Percentiles rank a stretch among this genome's conserved stretches.
Conservation (phyloP, 2,329 filamentous ascomycete genomes). For the Pseudocercospora macadamiae region DNA sequence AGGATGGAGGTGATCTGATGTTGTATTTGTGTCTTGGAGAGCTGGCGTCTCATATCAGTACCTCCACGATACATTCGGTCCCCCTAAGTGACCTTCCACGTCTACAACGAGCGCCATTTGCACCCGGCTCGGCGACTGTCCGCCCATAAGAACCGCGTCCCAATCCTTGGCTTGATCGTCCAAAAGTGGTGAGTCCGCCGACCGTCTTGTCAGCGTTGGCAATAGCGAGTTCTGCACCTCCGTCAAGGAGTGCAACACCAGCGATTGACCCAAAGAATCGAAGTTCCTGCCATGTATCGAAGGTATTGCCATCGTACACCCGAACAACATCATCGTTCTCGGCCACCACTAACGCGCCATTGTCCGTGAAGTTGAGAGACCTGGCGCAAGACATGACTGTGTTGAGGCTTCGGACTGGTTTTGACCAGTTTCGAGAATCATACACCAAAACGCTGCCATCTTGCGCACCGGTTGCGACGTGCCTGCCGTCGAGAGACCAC, state of each 20-base stretch:
- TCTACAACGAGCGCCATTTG: background rate
- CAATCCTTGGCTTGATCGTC: constrained; percentile 13
- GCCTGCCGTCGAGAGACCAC: constrained; percentile 77
- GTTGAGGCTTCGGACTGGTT: constrained; percentile 58
- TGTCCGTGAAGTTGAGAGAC: constrained; percentile 71
- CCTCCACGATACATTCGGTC: background rate
- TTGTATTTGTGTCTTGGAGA: too few relatives aligned
- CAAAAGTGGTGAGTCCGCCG: constrained; percentile 28
- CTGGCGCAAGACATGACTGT: constrained; percentile 71
- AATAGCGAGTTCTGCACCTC: constrained; percentile 68
- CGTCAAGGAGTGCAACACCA: constrained; percentile 67
- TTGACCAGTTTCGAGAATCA: constrained; percentile 72
- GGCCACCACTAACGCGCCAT: constrained; percentile 70
- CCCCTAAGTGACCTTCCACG: background rate
- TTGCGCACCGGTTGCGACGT: constrained; percentile 76
- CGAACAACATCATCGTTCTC: constrained; percentile 76
- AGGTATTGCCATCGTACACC: constrained; percentile 47
- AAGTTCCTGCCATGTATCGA: constrained; percentile 64
- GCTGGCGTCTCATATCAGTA: background rate
- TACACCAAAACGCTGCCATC: constrained; percentile 74
- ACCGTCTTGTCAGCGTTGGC: constrained; percentile 54
- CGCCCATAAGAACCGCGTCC: constrained; percentile 8
- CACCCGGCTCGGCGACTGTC: background rate
- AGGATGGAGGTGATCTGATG: too few relatives aligned
- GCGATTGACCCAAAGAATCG: constrained; percentile 77